These are phyloP conservation scores for Phialophora tarda DNA, from an alignment of 2,329 filamentous ascomycete species.

Conservation along the genomic window DNA sequence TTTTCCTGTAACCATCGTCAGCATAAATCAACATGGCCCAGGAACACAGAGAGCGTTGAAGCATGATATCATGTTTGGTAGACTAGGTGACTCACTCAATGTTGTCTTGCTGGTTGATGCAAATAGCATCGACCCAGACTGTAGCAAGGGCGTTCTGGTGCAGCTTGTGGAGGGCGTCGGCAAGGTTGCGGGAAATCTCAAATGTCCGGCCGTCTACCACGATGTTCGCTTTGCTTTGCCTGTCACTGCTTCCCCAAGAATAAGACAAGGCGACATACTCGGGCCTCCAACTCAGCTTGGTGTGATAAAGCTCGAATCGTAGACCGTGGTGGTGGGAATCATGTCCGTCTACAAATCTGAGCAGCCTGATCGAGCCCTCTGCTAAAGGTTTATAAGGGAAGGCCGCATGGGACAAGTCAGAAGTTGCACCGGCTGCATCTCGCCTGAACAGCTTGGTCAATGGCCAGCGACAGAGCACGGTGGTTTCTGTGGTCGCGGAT, in stretches of 20 bases:
- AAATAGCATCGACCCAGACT: slow-evolving; percentile 34
- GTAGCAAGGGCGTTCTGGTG: slow-evolving; percentile 11
- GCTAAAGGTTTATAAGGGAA: slow-evolving; percentile 26
- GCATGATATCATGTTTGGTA: background rate
- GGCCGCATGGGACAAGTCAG: background rate
- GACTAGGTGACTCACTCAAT: slow-evolving; percentile 9
- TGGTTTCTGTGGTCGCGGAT: background rate
- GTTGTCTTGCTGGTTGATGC: slow-evolving; percentile 29
- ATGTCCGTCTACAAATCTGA: slow-evolving; percentile 15
- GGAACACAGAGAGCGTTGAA: background rate
- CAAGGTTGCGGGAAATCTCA: slow-evolving; percentile 24
- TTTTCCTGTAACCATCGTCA: slow-evolving; percentile 10
- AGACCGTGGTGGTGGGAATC: background rate
- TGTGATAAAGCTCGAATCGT: slow-evolving; percentile 22
- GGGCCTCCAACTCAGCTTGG: slow-evolving; percentile 26
- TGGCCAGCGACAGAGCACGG: background rate
- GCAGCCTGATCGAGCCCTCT: slow-evolving; percentile 28
- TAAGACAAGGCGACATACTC: slow-evolving; percentile 34
- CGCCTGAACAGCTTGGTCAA: background rate
- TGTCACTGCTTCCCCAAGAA: slow-evolving; percentile 27
- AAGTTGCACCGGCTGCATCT: background rate
- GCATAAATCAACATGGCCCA: background rate
- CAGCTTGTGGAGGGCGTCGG: slow-evolving; percentile 23
- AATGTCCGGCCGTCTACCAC: slow-evolving; percentile 23
- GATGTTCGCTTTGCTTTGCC: background rate